Percentiles rank a stretch among this genome's conserved stretches.
These are phyloP conservation scores for Aspergillus nomiae DNA, from an alignment of 2,329 filamentous ascomycete species.

Conservation along the genomic window DNA sequence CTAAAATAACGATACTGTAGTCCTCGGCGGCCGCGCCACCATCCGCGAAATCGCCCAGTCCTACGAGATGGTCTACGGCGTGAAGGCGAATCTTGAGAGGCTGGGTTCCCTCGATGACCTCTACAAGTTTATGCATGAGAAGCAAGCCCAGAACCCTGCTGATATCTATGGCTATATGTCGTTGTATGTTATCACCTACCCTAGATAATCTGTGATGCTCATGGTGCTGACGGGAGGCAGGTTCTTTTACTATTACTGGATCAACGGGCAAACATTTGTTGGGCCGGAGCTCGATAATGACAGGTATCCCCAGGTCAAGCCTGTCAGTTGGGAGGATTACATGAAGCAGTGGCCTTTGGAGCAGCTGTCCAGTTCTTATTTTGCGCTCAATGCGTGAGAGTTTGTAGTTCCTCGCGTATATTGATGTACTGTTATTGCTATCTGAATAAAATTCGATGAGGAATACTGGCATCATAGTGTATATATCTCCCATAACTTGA, in stretches of 20 bases:
- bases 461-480: no score
- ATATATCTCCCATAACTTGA: no score
- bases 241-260: conserved; percentile 22
- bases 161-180: conserved; percentile 20
- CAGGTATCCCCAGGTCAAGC: conserved; percentile 8
- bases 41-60: conserved; percentile 27
- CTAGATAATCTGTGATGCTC: neutral
- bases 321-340: conserved; percentile 12
- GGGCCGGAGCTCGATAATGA: conserved; percentile 14
- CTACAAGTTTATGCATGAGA: conserved; percentile 27
- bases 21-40: conserved; percentile 36
- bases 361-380: neutral
- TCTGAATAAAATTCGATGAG: no score
- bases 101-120: conserved; percentile 32
- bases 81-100: conserved; percentile 22
- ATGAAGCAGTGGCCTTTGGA: conserved; percentile 1
- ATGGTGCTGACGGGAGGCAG: conserved; percentile 3
- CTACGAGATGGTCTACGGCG: conserved; percentile 29
- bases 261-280: conserved; percentile 17
- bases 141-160: conserved; percentile 14
- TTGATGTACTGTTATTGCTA: no score
- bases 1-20: conserved; percentile 17
- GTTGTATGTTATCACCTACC: neutral
- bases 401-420: no score
- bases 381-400: neutral